A percentile compares a stretch with the other conserved stretches of the same genome.
Evolutionary conservation across 1,139 yeast genomes (phyloP).

Genomic region (Suhomyces atakaporum): DNA sequence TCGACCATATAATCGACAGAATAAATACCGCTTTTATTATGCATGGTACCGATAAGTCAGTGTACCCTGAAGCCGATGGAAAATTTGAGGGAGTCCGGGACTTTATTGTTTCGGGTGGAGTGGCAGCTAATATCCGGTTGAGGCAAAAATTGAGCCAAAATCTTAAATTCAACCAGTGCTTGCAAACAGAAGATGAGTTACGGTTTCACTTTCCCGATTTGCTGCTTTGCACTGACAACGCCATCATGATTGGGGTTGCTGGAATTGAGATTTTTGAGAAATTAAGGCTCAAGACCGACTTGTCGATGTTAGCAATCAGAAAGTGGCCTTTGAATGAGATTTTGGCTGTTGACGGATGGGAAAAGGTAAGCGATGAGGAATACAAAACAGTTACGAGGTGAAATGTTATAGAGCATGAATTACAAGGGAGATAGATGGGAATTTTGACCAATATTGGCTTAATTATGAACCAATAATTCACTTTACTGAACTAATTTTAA

Average conservation of each 20-base stretch:
- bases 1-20: slow-evolving; percentile 70
- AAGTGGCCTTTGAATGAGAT: slow-evolving; percentile 74
- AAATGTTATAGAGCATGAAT: too few species aligned
- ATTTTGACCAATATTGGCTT: too few species aligned
- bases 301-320: slow-evolving; percentile 59
- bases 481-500: too few species aligned
- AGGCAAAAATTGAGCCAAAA: slow-evolving; percentile 50
- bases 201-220: slow-evolving; percentile 66
- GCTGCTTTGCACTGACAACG: slow-evolving; percentile 87
- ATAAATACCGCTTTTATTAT: slow-evolving; percentile 52
- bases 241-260: slow-evolving; percentile 97
- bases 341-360: slow-evolving; percentile 54
- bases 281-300: slow-evolving; percentile 47
- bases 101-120: slow-evolving; percentile 91
- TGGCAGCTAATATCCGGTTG: slow-evolving; percentile 71
- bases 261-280: slow-evolving; percentile 82
- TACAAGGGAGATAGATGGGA: too few species aligned
- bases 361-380: slow-evolving; percentile 19
- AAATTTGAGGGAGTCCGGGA: slow-evolving; percentile 48
- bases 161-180: slow-evolving; percentile 21
- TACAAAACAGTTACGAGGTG: slow-evolving; percentile 9
- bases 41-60: slow-evolving; percentile 26
- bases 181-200: slow-evolving; percentile 16
- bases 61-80: slow-evolving; percentile 26
- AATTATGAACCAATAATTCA: too few species aligned